Conservation (phyloP, 306 rosid species). For the Quercus mongolica region DNA sequence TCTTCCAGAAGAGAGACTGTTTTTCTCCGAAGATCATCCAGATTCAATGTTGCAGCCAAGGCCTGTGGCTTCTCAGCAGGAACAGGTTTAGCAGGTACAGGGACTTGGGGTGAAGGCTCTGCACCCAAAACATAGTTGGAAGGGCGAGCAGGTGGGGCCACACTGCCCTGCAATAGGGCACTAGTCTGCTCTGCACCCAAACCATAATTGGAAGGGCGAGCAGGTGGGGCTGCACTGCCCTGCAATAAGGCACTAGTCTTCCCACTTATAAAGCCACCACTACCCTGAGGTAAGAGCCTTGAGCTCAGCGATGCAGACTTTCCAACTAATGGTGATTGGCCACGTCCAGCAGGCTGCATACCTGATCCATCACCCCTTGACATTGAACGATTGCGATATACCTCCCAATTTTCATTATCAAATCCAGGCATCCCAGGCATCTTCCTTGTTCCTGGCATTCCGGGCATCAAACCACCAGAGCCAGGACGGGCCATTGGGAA, state of each 20-base stretch:
- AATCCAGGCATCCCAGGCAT: slow-evolving; percentile 94
- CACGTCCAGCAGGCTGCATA: slow-evolving; percentile 59
- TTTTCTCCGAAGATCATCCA: slow-evolving; percentile 49
- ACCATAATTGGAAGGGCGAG: slow-evolving; percentile 40
- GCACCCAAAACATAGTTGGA: slow-evolving; percentile 30
- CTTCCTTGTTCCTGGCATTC: slow-evolving; percentile 93
- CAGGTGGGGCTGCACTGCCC: slow-evolving; percentile 56
- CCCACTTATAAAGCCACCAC: slow-evolving; percentile 63
- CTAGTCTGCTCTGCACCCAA: slow-evolving; percentile 32
- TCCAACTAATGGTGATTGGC: slow-evolving; percentile 53
- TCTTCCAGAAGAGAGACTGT: slow-evolving; percentile 76
- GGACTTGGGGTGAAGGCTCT: slow-evolving; percentile 45
- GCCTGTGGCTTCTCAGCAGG: slow-evolving; percentile 55
- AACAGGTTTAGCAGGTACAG: slow-evolving; percentile 43
- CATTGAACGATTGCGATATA: slow-evolving; percentile 58
- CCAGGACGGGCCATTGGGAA: slow-evolving; percentile 73
- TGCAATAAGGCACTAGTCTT: slow-evolving; percentile 80
- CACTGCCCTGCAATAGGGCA: slow-evolving; percentile 78
- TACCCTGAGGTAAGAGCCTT: slow-evolving; percentile 86
- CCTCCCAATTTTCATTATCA: slow-evolving; percentile 92
- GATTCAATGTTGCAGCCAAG: slow-evolving; percentile 42
- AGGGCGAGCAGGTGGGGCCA: slow-evolving; percentile 48
- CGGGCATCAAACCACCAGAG: slow-evolving; percentile 96
- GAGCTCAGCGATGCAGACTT: slow-evolving; percentile 56
- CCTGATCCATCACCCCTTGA: slow-evolving; percentile 64